Evolutionary conservation across 2,329 filamentous ascomycete genomes (phyloP).

Genomic region (Aspergillus terreus): DNA sequence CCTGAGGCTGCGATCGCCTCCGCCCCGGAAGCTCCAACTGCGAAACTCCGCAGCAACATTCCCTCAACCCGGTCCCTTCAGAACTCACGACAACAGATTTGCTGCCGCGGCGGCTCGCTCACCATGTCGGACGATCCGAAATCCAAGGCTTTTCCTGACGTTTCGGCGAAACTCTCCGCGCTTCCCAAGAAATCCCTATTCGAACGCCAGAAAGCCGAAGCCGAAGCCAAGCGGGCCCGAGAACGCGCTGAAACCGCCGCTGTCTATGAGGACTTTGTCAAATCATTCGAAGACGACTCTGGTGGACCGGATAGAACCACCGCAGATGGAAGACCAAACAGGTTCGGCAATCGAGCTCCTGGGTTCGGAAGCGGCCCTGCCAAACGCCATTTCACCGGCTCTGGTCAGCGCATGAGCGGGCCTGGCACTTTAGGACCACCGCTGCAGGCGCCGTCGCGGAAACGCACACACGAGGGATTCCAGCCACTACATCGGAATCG

Average conservation of each 20-base stretch:
- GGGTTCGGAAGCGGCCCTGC: slow-evolving; percentile 39
- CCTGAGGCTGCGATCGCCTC: slow-evolving; percentile 17
- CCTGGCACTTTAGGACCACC: slow-evolving; percentile 47
- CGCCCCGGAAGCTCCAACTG: slow-evolving; percentile 9
- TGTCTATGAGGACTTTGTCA: slow-evolving; percentile 82
- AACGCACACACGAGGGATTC: slow-evolving; percentile 43
- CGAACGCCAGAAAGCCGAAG: slow-evolving; percentile 83
- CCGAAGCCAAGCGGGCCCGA: slow-evolving; percentile 78
- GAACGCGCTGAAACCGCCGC: slow-evolving; percentile 85
- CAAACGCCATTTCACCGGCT: slow-evolving; percentile 60
- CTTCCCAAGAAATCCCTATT: slow-evolving; percentile 81
- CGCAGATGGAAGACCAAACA: slow-evolving; percentile 21
- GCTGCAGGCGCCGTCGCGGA: slow-evolving; percentile 39
- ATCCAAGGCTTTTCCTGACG: slow-evolving; percentile 59
- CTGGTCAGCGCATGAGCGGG: slow-evolving; percentile 46
- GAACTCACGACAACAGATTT: slow-evolving; percentile 3
- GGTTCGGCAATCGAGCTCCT: slow-evolving; percentile 31
- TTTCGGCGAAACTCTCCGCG: slow-evolving; percentile 73
- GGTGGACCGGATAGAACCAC: slow-evolving; percentile 12
- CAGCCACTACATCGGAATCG: slow-evolving; percentile 36
- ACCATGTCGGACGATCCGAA: slow-evolving; percentile 39
- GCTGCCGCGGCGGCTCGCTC: slow-evolving; percentile 22
- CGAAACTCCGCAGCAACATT: neutral
- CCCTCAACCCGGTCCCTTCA: neutral
- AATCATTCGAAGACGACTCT: slow-evolving; percentile 56